These are phyloP conservation scores for Tylopilus intermedius DNA, from an alignment of 768 basidiomycete genomes.

Conservation along the genomic window DNA sequence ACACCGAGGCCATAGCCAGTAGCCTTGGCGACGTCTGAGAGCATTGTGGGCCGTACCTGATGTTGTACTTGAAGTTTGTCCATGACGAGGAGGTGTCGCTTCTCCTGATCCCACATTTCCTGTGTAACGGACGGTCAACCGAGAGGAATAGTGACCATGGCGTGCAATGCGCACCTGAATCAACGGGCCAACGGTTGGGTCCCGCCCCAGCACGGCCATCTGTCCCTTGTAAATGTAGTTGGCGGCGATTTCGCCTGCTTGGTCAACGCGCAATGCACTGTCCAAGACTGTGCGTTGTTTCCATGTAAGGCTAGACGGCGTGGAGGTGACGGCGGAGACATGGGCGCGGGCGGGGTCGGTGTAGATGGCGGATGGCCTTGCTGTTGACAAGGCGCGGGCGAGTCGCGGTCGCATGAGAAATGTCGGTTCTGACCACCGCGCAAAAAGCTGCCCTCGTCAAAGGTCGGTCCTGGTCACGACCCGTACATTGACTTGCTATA, in stretches of 20 bases:
- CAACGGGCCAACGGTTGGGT: conserved; percentile 52
- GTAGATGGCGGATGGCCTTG: conserved; percentile 48
- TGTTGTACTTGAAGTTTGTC: conserved; percentile 82
- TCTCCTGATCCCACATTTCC: conserved; percentile 98
- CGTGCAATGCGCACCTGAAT: conserved; percentile 57
- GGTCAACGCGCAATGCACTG: conserved; percentile 81
- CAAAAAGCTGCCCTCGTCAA: conserved; percentile 35
- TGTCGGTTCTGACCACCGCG: conserved; percentile 24
- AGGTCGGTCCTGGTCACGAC: conserved; percentile 26
- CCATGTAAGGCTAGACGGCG: conserved; percentile 49
- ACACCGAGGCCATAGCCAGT: conserved; percentile 86
- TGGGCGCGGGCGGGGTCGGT: conserved; percentile 32
- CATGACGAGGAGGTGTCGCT: conserved; percentile 85
- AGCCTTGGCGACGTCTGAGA: conserved; percentile 80
- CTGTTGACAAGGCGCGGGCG: conserved; percentile 16
- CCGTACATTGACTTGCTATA: not conserved
- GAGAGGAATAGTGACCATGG: not conserved
- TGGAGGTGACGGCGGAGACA: conserved; percentile 44
- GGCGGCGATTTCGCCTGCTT: conserved; percentile 92
- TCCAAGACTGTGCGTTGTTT: conserved; percentile 51
- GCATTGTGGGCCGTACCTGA: conserved; percentile 72
- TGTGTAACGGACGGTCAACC: conserved; percentile 29
- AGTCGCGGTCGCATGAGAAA: conserved; percentile 13
- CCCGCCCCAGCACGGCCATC: conserved; percentile 61
- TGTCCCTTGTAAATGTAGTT: conserved; percentile 96